phyloP scores from a whole-genome alignment of 2,329 filamentous ascomycete species.

The Oidium heveae region DNA sequence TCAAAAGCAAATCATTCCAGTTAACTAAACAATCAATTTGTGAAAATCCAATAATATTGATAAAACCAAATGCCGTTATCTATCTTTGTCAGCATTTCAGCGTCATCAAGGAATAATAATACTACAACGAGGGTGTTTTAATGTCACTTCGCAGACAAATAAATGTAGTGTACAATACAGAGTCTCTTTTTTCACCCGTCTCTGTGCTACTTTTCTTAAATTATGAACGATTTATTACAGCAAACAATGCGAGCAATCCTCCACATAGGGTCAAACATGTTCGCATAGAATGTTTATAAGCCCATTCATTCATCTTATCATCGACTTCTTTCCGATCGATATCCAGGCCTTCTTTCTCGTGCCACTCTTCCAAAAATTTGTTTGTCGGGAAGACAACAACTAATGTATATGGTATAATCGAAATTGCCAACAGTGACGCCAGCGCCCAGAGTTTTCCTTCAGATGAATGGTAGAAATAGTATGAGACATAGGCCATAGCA shows the following conservation, averaged over 20 bases:
- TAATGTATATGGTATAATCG: neutral
- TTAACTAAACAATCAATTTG: too few species aligned
- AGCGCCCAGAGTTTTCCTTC: neutral
- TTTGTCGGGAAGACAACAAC: neutral
- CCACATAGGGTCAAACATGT: neutral
- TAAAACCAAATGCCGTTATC: too few species aligned
- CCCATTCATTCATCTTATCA: neutral
- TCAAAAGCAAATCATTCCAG: too few species aligned
- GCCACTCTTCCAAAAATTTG: neutral
- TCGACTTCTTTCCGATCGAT: neutral
- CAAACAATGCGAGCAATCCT: neutral
- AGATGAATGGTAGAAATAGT: neutral
- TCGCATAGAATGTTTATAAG: neutral
- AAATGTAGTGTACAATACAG: too few species aligned
- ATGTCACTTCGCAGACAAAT: too few species aligned
- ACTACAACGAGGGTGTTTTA: too few species aligned
- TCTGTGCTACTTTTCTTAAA: too few species aligned
- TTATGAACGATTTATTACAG: neutral
- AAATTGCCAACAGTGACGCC: neutral
- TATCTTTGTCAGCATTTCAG: too few species aligned
- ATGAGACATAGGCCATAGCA: neutral
- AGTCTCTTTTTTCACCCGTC: too few species aligned
- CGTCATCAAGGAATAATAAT: too few species aligned
- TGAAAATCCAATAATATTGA: too few species aligned
- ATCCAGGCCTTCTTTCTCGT: neutral